These are phyloP conservation scores for Polyporus arcularius DNA, from an alignment of 768 basidiomycete genomes.

Conservation along the genomic window DNA sequence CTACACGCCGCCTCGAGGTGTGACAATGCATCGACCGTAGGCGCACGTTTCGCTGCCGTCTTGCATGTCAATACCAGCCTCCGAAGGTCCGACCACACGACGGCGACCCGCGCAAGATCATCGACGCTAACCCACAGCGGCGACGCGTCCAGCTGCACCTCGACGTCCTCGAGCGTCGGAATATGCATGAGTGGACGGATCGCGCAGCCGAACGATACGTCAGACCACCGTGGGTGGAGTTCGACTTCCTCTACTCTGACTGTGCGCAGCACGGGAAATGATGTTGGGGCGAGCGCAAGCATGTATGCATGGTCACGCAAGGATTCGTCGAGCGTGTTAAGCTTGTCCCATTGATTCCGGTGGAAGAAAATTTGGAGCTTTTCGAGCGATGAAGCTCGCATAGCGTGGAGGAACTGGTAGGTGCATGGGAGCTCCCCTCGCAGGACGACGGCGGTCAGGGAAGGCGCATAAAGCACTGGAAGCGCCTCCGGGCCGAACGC, in stretches of 20 bases:
- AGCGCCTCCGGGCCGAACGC: not conserved
- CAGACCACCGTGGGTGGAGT: not conserved
- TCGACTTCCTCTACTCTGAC: conserved; percentile 2
- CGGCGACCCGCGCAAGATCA: not conserved
- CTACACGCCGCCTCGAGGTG: not conserved
- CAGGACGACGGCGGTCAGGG: not conserved
- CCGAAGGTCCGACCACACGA: not conserved
- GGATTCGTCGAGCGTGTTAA: not conserved
- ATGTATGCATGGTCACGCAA: conserved; percentile 2
- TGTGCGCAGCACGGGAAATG: not conserved
- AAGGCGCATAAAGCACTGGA: not conserved
- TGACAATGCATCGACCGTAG: conserved; percentile 1
- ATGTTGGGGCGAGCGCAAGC: not conserved
- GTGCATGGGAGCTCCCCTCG: conserved; percentile 9
- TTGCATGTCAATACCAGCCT: conserved; percentile 5
- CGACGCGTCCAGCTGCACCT: conserved; percentile 2
- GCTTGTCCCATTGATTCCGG: conserved; percentile 7
- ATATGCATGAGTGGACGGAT: conserved; percentile 4
- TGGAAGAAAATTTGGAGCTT: conserved; percentile 1
- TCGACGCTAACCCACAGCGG: not conserved
- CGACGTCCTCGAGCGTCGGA: conserved; percentile 8
- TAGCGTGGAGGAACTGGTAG: conserved; percentile 4
- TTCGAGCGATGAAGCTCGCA: not conserved
- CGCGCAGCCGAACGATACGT: not conserved
- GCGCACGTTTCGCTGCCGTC: not conserved